Conservation (phyloP, 2,329 filamentous ascomycete species). For the Aspergillus piperis region DNA sequence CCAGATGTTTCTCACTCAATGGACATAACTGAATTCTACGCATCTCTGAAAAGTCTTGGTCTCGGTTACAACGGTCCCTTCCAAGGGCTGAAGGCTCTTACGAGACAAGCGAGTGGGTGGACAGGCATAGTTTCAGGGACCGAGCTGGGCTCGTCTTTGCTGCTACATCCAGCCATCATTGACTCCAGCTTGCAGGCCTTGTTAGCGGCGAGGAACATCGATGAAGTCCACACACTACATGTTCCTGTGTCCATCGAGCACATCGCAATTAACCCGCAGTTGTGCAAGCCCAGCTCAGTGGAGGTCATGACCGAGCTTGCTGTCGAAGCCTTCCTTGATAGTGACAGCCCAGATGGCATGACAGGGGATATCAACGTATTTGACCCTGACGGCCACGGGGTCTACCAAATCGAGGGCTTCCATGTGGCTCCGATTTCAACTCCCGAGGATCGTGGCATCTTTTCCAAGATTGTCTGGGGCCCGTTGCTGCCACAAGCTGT, state of each 20-base stretch:
- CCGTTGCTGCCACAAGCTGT: not conserved
- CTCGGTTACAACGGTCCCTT: conserved; percentile 8
- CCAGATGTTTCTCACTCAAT: not conserved
- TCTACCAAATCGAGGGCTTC: conserved; percentile 4
- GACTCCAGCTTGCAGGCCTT: conserved; percentile 1
- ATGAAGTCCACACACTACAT: not conserved
- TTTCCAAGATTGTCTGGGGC: conserved; percentile 4
- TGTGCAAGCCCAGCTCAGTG: not conserved
- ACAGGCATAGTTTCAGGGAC: not conserved
- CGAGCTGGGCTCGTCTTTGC: not conserved
- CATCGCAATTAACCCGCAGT: not conserved
- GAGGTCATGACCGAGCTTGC: not conserved
- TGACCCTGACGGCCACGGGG: not conserved
- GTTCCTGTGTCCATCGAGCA: not conserved
- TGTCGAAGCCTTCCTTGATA: not conserved
- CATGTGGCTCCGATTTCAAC: not conserved
- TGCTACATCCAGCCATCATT: not conserved
- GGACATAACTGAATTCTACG: conserved; percentile 4
- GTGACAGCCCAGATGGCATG: not conserved
- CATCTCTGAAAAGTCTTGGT: not conserved
- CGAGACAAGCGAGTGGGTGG: not conserved
- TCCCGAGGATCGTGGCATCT: conserved; percentile 1
- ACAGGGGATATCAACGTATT: not conserved
- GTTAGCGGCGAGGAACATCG: not conserved
- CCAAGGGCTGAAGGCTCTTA: not conserved